These are phyloP conservation scores for Tylopilus sp. DNA, from an alignment of 1,284 basidiomycete genomes.

Conservation along the genomic window DNA sequence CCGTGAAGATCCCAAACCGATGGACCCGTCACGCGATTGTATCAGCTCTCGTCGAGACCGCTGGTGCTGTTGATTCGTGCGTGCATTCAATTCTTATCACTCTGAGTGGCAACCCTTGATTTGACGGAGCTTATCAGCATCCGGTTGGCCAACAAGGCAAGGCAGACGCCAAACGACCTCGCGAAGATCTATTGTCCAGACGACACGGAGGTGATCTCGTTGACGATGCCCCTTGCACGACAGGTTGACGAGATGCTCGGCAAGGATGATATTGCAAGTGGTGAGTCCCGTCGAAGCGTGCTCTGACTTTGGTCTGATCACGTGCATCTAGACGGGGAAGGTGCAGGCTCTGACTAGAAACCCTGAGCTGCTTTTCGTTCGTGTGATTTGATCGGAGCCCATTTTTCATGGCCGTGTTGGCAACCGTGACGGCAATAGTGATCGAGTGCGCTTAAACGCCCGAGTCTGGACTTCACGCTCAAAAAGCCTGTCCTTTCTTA, in stretches of 20 bases:
- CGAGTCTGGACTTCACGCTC: too few species aligned
- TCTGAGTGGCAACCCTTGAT: background rate
- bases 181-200: conserved; percentile 23
- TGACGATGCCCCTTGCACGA: conserved; percentile 24
- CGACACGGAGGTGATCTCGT: conserved; percentile 18
- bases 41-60: conserved; percentile 20
- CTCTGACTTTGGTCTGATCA: conserved; percentile 1
- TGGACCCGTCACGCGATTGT: conserved; percentile 23
- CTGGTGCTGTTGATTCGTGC: conserved; percentile 29
- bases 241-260: conserved; percentile 17
- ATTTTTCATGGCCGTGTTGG: background rate
- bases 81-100: conserved; percentile 2
- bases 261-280: conserved; percentile 19
- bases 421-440: too few species aligned
- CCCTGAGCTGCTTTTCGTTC: background rate
- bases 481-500: too few species aligned
- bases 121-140: conserved; percentile 14
- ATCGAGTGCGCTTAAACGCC: too few species aligned
- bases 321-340: conserved; percentile 13
- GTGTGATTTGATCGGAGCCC: background rate
- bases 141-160: conserved; percentile 24
- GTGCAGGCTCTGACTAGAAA: conserved; percentile 8
- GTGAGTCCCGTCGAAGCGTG: conserved; percentile 15
- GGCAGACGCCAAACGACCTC: conserved; percentile 26
- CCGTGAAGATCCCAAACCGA: conserved; percentile 21